phyloP scores from a whole-genome alignment of 441 rosid genomes.

The Gossypium schwendimanii region DNA sequence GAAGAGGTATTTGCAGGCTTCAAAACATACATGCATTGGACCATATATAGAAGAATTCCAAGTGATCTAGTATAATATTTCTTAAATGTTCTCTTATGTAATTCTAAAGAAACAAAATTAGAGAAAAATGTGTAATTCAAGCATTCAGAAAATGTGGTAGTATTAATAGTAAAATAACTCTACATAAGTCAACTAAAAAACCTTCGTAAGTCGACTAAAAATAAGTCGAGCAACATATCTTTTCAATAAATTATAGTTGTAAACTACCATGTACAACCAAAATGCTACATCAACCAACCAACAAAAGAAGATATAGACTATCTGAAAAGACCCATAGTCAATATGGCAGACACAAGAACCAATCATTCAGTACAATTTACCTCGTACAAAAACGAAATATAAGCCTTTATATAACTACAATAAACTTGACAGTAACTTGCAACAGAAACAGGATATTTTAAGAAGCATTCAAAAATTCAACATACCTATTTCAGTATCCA shows the following conservation, averaged over 20 bases:
- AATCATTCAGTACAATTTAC: neutral
- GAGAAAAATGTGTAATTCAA: neutral
- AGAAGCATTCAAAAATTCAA: neutral
- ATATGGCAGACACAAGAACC: neutral
- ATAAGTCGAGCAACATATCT: neutral
- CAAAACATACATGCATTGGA: neutral
- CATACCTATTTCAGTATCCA: conserved; percentile 45
- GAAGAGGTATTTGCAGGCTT: neutral
- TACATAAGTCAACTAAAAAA: neutral
- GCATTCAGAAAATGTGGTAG: neutral
- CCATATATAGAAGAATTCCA: neutral
- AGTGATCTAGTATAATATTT: neutral
- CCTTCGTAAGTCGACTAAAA: too few species aligned
- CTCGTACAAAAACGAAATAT: neutral
- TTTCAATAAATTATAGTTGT: neutral
- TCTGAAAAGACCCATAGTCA: neutral
- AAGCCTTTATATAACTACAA: neutral
- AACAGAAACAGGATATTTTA: conserved; percentile 4
- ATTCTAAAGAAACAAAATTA: neutral
- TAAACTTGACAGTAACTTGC: conserved; percentile 2
- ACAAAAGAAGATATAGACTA: neutral
- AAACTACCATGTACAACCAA: neutral
- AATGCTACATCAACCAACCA: conserved; percentile 8
- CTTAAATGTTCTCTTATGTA: neutral
- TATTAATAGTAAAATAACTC: neutral